Evolutionary conservation across 2,329 filamentous ascomycete species (phyloP).

Genomic region (Curvularia eragrostidis): DNA sequence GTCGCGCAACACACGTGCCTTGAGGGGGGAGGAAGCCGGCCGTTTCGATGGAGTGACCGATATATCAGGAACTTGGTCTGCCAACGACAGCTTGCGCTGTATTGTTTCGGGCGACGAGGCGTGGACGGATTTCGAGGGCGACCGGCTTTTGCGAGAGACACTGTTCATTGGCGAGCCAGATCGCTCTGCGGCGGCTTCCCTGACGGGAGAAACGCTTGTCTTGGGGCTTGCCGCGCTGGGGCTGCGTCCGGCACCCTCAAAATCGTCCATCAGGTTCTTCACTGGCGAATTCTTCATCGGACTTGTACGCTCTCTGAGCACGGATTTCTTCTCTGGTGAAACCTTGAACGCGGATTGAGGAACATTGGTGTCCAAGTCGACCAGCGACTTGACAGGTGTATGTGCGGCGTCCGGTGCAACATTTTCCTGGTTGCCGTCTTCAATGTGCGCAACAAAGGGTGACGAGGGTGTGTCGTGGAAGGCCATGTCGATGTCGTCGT

Average conservation of each 20-base stretch:
- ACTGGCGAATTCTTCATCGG: slow-evolving; percentile 40
- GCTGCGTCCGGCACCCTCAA: slow-evolving; percentile 26
- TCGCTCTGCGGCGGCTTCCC: slow-evolving; percentile 28
- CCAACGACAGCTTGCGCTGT: slow-evolving; percentile 20
- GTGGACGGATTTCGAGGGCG: slow-evolving; percentile 39
- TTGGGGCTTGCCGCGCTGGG: slow-evolving; percentile 27
- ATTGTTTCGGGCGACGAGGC: slow-evolving; percentile 30
- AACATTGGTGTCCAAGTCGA: slow-evolving; percentile 34
- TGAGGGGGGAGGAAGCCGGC: slow-evolving; percentile 28
- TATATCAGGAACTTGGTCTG: slow-evolving; percentile 21
- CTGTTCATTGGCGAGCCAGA: slow-evolving; percentile 37
- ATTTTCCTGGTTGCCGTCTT: slow-evolving; percentile 50
- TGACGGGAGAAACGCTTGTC: slow-evolving; percentile 36
- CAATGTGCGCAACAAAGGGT: slow-evolving; percentile 57
- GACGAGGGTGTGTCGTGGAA: slow-evolving; percentile 56
- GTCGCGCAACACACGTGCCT: slow-evolving; percentile 41
- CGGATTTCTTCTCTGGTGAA: slow-evolving; percentile 40
- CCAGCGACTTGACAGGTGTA: slow-evolving; percentile 35
- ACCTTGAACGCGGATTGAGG: slow-evolving; percentile 44
- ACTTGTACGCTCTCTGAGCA: slow-evolving; percentile 38
- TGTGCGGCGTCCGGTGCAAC: slow-evolving; percentile 33
- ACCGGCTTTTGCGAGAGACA: slow-evolving; percentile 36
- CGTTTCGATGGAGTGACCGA: slow-evolving; percentile 29
- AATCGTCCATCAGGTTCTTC: slow-evolving; percentile 39
- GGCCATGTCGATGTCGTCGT: slow-evolving; percentile 46